Percentiles rank a stretch among this genome's conserved stretches.
Evolutionary conservation across 2,329 filamentous ascomycete genomes (phyloP).

Genomic region (Coleophoma eucalyptorum): DNA sequence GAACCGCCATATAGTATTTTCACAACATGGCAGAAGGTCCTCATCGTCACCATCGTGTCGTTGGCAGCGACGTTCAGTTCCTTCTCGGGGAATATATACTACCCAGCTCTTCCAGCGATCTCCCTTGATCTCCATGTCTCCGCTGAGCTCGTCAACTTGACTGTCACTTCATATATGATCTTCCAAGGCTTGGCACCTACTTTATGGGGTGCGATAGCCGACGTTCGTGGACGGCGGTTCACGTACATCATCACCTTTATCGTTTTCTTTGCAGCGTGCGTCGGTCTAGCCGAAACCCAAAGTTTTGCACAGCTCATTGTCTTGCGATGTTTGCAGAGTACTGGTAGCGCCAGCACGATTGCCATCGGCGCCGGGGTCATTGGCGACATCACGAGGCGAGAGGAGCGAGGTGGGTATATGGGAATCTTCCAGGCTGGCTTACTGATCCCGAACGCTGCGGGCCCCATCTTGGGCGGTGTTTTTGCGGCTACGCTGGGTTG

Average conservation of each 20-base stretch:
- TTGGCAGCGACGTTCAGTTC: constrained; percentile 1
- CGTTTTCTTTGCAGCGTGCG: constrained; percentile 41
- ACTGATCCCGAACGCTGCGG: constrained; percentile 36
- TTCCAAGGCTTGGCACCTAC: constrained; percentile 54
- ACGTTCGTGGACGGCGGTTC: constrained; percentile 47
- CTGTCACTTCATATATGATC: constrained; percentile 28
- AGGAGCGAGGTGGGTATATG: constrained; percentile 61
- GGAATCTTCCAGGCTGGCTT: constrained; percentile 42
- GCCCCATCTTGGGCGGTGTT: constrained; percentile 44
- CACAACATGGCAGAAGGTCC: constrained; percentile 1
- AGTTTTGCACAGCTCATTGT: constrained; percentile 43
- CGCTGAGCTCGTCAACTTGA: constrained; percentile 10
- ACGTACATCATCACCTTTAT: constrained; percentile 44
- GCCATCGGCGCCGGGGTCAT: constrained; percentile 56
- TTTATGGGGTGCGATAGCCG: constrained; percentile 40
- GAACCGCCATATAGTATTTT: background rate
- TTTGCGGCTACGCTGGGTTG: constrained; percentile 41
- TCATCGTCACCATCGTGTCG: constrained; percentile 3
- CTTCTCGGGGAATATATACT: constrained; percentile 3
- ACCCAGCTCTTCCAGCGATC: background rate
- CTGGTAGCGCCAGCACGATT: constrained; percentile 55
- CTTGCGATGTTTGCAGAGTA: constrained; percentile 50
- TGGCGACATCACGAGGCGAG: constrained; percentile 57
- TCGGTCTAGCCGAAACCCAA: constrained; percentile 37
- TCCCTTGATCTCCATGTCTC: constrained; percentile 1